Evolutionary conservation across 805 yeast species (phyloP).

Genomic region (Metschnikowia anglica): DNA sequence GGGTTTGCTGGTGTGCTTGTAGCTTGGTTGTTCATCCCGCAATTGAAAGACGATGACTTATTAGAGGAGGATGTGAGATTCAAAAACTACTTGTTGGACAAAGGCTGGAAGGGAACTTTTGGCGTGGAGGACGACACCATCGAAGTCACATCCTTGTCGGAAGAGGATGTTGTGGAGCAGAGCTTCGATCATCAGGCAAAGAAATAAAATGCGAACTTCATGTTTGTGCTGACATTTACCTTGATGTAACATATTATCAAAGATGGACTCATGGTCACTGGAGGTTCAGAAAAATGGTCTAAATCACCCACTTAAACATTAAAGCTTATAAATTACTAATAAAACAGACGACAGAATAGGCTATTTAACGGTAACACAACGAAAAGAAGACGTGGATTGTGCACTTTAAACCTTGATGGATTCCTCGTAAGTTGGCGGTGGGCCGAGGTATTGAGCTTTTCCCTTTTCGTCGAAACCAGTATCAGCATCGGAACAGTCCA

Average conservation of each 20-base stretch:
- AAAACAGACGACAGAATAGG: background rate
- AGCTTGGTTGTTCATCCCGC: slow-evolving; percentile 65
- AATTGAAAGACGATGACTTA: slow-evolving; percentile 66
- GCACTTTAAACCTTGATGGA: slow-evolving; percentile 35
- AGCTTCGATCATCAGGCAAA: slow-evolving; percentile 2
- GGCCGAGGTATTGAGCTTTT: slow-evolving; percentile 50
- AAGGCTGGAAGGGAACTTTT: slow-evolving; percentile 59
- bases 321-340: background rate
- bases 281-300: no score
- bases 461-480: slow-evolving; percentile 62
- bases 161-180: slow-evolving; percentile 15
- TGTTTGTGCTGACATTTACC: no score
- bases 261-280: background rate
- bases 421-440: slow-evolving; percentile 70
- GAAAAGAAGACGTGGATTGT: background rate
- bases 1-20: slow-evolving; percentile 64
- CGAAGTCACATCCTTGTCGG: slow-evolving; percentile 11
- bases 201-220: no score
- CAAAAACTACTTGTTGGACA: slow-evolving; percentile 53
- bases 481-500: slow-evolving; percentile 55
- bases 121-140: slow-evolving; percentile 31
- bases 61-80: slow-evolving; percentile 62
- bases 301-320: no score
- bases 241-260: background rate
- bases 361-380: background rate